Base-by-base conservation (phyloP, 1,139 yeast species). In the Candida neerlandica region DNA sequence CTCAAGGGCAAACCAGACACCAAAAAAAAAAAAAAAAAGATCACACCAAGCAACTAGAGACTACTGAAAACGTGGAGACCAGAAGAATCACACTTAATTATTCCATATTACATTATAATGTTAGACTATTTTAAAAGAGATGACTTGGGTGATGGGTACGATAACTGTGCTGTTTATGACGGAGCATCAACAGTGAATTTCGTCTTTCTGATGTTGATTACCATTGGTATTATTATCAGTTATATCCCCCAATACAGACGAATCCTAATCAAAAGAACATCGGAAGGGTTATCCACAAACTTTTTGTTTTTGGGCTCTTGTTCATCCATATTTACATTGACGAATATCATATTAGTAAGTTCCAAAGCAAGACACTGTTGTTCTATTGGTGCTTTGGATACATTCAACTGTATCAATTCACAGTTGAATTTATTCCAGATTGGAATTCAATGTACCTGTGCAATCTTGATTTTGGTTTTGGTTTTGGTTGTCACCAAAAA, bases 261-360 rank as follows among this genome's bases (percentile, higher is more conserved):
- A 44, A 84, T 90, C 44, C 67, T 80, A 46, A 60, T 64, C 18
- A 79, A 90, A 47, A 67, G 78, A 49, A 78, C 91, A 6, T 84
- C 94, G 5, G 94, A 89, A 61, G 97, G 97, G 3, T 71, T 90
- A 27, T 86, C 94, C 2, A 88, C 92, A 9, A 77, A 80, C 58
- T 90, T 85, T 61, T 71, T 90, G 45, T 69, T 89, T 12, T 74
- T 90, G 38, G 95, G 96, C 2, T 83, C 89, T 12, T 70, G 85
- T 21, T 86, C 95, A 2, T 87, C 92, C 1, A 70, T 85, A 12
- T 82, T 86, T 57, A 85, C 96, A 0, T 66, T 86, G 42, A 75
- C 88, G 29, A 90, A 90, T 60, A 80, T 90, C 48, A 66, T 85
- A 7, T 66, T 89, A 41, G 74, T 89, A 10, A 81, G 89, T 11